Evolutionary conservation across 1,139 yeast species (phyloP).

Genomic region (Trichomonascaceae sp.): DNA sequence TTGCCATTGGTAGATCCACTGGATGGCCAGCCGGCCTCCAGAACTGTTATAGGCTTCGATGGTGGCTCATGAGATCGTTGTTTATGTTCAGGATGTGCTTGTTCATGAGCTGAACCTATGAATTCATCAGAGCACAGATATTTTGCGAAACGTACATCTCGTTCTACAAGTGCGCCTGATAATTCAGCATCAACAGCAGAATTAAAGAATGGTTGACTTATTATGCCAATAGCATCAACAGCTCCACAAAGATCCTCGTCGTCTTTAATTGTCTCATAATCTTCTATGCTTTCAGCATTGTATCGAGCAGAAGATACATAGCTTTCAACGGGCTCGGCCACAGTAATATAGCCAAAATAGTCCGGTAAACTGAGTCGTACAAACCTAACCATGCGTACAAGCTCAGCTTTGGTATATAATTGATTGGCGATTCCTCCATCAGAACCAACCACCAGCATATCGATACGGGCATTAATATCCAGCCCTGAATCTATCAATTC

Average conservation of each 20-base stretch:
- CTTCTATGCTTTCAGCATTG: constrained; percentile 20
- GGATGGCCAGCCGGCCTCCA: constrained; percentile 72
- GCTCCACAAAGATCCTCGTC: constrained; percentile 26
- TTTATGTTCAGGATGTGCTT: no score
- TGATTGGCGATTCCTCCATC: constrained; percentile 24
- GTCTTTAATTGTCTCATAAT: constrained; percentile 19
- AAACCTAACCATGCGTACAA: constrained; percentile 24
- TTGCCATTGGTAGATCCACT: constrained; percentile 47
- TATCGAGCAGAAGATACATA: constrained; percentile 23
- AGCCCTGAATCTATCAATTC: constrained; percentile 15
- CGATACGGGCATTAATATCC: constrained; percentile 20
- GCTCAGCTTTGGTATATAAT: constrained; percentile 21
- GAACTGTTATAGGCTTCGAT: constrained; percentile 38
- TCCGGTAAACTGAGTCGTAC: constrained; percentile 16
- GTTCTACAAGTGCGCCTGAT: constrained; percentile 21
- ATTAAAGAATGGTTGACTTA: constrained; percentile 26
- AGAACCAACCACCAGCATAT: constrained; percentile 26
- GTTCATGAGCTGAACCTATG: constrained; percentile 21
- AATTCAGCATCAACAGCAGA: constrained; percentile 19
- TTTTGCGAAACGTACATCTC: constrained; percentile 26
- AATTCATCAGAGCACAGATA: constrained; percentile 27
- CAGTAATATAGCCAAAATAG: constrained; percentile 21
- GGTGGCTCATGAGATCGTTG: background rate
- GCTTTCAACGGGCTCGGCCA: constrained; percentile 27
- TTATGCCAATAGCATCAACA: constrained; percentile 27